Conservation (phyloP, 768 basidiomycete genomes). For the Udeniomyces megalosporus region DNA sequence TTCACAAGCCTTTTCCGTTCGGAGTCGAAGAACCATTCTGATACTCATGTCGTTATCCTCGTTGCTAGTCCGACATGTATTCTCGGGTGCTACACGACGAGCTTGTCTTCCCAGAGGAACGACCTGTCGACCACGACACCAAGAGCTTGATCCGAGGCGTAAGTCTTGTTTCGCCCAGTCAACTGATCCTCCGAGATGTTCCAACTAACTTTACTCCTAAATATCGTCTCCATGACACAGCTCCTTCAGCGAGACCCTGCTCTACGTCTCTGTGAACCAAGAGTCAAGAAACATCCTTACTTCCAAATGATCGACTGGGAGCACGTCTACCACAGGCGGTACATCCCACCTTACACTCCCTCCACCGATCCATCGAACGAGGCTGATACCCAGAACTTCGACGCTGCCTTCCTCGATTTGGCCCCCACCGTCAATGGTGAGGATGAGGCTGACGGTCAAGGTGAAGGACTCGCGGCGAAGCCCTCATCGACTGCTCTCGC, state of each 20-base stretch:
- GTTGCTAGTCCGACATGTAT: constrained; percentile 86
- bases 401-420: constrained; percentile 92
- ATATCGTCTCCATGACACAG: constrained; percentile 32
- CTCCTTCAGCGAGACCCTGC: constrained; percentile 84
- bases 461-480: background rate
- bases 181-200: background rate
- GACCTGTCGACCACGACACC: constrained; percentile 84
- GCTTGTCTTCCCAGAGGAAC: constrained; percentile 72
- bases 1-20: background rate
- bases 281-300: constrained; percentile 86
- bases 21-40: background rate
- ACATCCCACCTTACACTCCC: constrained; percentile 14
- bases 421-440: constrained; percentile 61
- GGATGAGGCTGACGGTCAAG: constrained; percentile 24
- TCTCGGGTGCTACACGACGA: constrained; percentile 80
- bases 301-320: constrained; percentile 94
- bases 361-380: constrained; percentile 43
- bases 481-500: constrained; percentile 25
- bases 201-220: background rate
- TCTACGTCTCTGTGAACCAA: constrained; percentile 76
- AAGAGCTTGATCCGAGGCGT: constrained; percentile 90
- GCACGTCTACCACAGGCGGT: constrained; percentile 55
- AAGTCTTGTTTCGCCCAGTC: constrained; percentile 26
- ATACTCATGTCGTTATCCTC: background rate
- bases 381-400: constrained; percentile 93